These are phyloP conservation scores for Harringtonia lauricola DNA, from an alignment of 2,329 filamentous ascomycete genomes.

Conservation along the genomic window DNA sequence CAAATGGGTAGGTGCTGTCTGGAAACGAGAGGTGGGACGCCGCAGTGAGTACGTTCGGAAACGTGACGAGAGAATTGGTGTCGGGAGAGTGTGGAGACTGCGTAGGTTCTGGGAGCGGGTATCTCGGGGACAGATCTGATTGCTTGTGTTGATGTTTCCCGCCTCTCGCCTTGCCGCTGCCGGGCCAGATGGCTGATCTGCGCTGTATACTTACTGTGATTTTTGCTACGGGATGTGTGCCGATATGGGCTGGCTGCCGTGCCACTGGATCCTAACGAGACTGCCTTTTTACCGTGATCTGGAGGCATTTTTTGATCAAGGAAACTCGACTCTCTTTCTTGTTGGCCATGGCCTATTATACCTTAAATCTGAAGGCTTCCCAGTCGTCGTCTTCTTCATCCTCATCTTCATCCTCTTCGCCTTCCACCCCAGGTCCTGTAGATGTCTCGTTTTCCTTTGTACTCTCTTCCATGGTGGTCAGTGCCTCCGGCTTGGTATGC, in stretches of 20 bases:
- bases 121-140: constrained; percentile 26
- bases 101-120: constrained; percentile 57
- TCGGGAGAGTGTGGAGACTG: constrained; percentile 49
- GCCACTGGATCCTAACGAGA: too few relatives aligned
- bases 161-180: too few relatives aligned
- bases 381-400: constrained; percentile 42
- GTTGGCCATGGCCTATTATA: not conserved
- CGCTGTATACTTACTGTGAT: too few relatives aligned
- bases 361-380: constrained; percentile 43
- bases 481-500: constrained; percentile 13
- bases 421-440: constrained; percentile 28
- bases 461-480: constrained; percentile 20
- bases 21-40: constrained; percentile 39
- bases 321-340: not conserved
- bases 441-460: constrained; percentile 16
- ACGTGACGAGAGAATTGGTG: constrained; percentile 38
- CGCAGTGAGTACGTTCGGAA: constrained; percentile 33
- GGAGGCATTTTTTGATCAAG: not conserved
- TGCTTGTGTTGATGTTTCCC: too few relatives aligned
- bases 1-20: constrained; percentile 51
- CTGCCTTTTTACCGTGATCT: not conserved
- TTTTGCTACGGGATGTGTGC: too few relatives aligned
- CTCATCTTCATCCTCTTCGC: constrained; percentile 30
- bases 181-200: too few relatives aligned
- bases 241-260: too few relatives aligned